Base-by-base conservation (phyloP, 345 rosid species). In the Linum tenue region DNA sequence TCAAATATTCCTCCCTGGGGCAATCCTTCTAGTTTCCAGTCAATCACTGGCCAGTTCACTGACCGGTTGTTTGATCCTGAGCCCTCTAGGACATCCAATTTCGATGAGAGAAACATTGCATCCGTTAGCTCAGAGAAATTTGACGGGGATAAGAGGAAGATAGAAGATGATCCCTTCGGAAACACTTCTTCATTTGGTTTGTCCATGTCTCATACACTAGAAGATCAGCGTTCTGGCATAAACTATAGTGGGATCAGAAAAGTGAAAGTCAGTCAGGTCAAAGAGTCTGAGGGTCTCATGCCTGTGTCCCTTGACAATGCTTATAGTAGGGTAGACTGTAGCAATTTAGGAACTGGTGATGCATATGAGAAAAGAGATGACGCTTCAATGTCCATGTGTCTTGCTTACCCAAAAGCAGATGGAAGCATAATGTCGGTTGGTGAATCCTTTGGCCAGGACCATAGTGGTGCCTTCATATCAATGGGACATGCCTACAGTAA, bases 221-320 rank as follows among this genome's bases (percentile, higher is more conserved):
- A 83, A 70, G 79, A 76, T 74, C 78, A 76, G 11, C 48, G 76
- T 43, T 67, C 72, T 22, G 73, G 77, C 14, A 56, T 80, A 62
- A 74, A 70, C 67, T 72, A 63, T 68, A 73, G 77, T 14, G 82
- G 86, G 48, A 78, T 83, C 62, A 74, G 82, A 72, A 83, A 83
- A 70, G 86, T 80, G 55, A 83, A 83, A 76, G 79, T 83, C 55
- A 80, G 79, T 62, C 76, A 78, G 76, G 84, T 76, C 31, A 83
- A 76, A 71, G 84, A 83, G 58, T 53, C 75, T 8, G 82, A 78
- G 58, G 76, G 74, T 72, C 37, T 42, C 50, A 65, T 76, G 76
- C 67, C 76, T 44, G 68, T 60, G 4, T 67, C 84, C 15, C 17
- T 69, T 68, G 79, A 75, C 35, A 70, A 61, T 70, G 69, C 39